Evolutionary conservation across 75 land plant genomes (phyloP).

Genomic region (Sequoiadendron giganteum): DNA sequence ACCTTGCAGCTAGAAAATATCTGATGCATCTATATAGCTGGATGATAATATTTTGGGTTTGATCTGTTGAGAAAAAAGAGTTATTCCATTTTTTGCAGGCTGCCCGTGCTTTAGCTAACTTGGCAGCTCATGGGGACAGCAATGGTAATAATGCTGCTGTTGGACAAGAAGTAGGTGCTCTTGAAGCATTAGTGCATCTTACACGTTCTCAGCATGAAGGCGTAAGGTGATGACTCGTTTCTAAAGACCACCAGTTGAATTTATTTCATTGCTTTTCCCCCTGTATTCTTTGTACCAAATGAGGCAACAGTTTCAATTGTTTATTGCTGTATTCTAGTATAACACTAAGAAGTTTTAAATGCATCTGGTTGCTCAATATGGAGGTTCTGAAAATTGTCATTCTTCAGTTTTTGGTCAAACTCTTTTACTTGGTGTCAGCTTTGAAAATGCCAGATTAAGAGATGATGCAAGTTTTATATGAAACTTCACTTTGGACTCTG

Average conservation of each 20-base stretch:
- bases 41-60: not conserved
- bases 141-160: constrained; percentile 98
- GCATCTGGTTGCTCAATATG: not conserved
- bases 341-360: not conserved
- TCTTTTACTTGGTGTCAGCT: not conserved
- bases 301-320: not conserved
- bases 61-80: not conserved
- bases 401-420: not conserved
- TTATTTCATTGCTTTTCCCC: not conserved
- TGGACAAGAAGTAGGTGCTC: constrained; percentile 93
- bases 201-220: constrained; percentile 91
- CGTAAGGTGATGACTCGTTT: constrained; percentile 66
- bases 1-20: not conserved
- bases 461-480: not conserved
- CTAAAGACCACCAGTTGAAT: not conserved
- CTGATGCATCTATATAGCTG: not conserved
- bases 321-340: not conserved
- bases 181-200: constrained; percentile 95
- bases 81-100: constrained; percentile 47
- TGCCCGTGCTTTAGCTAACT: constrained; percentile 96
- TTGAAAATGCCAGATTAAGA: not conserved
- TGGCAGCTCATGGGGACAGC: constrained; percentile 99
- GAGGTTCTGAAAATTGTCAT: not conserved
- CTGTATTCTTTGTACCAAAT: not conserved
- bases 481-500: not conserved